A percentile compares a stretch with the other conserved stretches of the same genome.
Conservation (phyloP, 139 green algal species). For the Astrephomene gubernaculifera region DNA sequence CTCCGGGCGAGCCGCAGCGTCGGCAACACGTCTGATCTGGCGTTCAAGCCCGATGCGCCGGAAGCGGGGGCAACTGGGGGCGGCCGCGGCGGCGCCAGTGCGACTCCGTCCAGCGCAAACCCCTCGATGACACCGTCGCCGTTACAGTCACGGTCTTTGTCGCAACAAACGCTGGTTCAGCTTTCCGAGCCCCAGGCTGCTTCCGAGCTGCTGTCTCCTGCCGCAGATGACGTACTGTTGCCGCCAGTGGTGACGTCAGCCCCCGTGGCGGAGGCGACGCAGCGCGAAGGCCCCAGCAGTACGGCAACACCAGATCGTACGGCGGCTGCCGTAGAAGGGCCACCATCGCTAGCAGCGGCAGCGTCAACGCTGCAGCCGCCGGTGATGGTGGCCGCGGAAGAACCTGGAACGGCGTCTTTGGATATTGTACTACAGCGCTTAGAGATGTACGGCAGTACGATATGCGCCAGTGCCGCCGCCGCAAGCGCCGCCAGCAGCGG, state of each 20-base stretch:
- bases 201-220: background rate
- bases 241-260: background rate
- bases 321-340: background rate
- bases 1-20: too few relatives aligned
- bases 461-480: background rate
- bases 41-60: too few relatives aligned
- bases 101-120: too few relatives aligned
- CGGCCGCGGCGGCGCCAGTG: too few relatives aligned
- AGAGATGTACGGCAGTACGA: slow-evolving; percentile 2
- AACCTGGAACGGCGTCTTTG: background rate
- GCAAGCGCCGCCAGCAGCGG: background rate
- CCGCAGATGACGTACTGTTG: background rate
- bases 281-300: background rate
- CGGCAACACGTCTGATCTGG: too few relatives aligned
- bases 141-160: too few relatives aligned
- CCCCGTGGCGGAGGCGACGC: background rate
- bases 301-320: background rate
- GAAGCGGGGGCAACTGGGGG: too few relatives aligned
- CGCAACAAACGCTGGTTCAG: too few relatives aligned
- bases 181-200: background rate
- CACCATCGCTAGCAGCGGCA: background rate
- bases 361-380: background rate
- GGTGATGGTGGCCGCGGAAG: background rate
- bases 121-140: too few relatives aligned
- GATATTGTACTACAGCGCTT: background rate